Base-by-base conservation (phyloP, 768 basidiomycete genomes). In the Leccinellum albellum region DNA sequence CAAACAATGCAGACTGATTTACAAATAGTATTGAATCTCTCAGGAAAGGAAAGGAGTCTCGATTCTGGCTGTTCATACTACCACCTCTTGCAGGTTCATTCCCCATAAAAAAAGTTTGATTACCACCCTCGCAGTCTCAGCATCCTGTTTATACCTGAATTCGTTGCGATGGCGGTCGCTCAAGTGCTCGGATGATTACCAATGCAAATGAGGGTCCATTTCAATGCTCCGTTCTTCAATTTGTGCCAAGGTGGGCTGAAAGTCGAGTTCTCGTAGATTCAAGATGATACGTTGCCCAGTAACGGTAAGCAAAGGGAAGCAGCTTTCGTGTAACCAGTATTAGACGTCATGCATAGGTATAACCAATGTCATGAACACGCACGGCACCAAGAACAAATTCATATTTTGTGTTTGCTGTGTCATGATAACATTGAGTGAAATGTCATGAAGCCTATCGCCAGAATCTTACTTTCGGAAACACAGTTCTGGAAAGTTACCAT, bases 231-330 rank as follows among this genome's bases (percentile, higher is more conserved):
- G 24, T 2, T 47, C 24, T 4, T 26, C 21, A n/a, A 26, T 26
- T 47, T 26, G 24, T 6, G 21, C n/a, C 26, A 17, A 32, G 31
- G 12, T 20, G n/a, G 28, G n/a, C 10, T 23, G 37, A 14, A 28
- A 13, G 23, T 15, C 17, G 14, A 37, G 54, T 12, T 28, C 35
- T 17, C 54, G 56, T 4, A 66, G 40, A 40, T 65, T 65, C 17
- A 65, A 53, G 31, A 65, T 49, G 21, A 58, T 28, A 10, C 63
- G 64, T 29, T 65, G 64, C 3, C 64, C 64, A 4, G 32, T 24
- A 20, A 62, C 42, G 15, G 40, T 17, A 15, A 65, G 51, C 0
- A 62, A 9, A 6, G 64, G 64, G 14, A 35, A 2, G 53, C 7
- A 15, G 55, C 37, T 32, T 56, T 63, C 15, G 20, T 28, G 28